A percentile compares a stretch with the other conserved stretches of the same genome.
phyloP scores from a whole-genome alignment of 768 basidiomycete genomes.

The Hydnomerulius pinastri region DNA sequence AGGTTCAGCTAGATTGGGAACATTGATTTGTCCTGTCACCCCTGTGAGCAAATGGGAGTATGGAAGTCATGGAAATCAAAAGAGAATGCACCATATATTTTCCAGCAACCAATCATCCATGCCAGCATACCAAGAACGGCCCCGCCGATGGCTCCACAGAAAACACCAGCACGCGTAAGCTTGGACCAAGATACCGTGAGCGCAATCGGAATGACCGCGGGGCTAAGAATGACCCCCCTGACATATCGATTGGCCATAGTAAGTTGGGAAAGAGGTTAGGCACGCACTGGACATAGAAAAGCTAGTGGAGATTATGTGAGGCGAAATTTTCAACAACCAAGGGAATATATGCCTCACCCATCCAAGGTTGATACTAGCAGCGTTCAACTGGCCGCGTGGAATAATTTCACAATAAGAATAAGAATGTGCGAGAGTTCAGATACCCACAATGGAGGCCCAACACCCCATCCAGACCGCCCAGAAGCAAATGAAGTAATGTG shows the following conservation, averaged over 20 bases:
- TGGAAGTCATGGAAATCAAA: neutral
- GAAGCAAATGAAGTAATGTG: slow-evolving; percentile 43
- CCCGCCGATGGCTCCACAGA: slow-evolving; percentile 43
- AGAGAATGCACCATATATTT: slow-evolving; percentile 41
- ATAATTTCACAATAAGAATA: neutral
- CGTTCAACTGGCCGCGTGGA: slow-evolving; percentile 37
- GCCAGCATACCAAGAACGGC: slow-evolving; percentile 46
- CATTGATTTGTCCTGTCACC: slow-evolving; percentile 34
- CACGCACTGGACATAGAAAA: slow-evolving; percentile 48
- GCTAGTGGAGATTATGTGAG: slow-evolving; percentile 17
- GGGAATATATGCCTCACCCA: slow-evolving; percentile 36
- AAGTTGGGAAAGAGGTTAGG: neutral
- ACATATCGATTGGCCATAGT: neutral
- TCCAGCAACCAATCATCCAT: slow-evolving; percentile 55
- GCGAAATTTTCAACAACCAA: neutral
- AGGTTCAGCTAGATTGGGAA: slow-evolving; percentile 39
- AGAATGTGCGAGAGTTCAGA: neutral
- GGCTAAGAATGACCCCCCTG: slow-evolving; percentile 51
- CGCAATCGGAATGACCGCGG: slow-evolving; percentile 51
- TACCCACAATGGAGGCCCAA: slow-evolving; percentile 40
- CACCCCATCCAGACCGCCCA: slow-evolving; percentile 48
- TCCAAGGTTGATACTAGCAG: slow-evolving; percentile 46
- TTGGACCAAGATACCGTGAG: slow-evolving; percentile 51
- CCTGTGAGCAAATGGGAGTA: neutral
- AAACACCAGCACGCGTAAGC: slow-evolving; percentile 40